Conservation (phyloP, 192 early-diverging fungal species). For the Geranomyces michiganensis region DNA sequence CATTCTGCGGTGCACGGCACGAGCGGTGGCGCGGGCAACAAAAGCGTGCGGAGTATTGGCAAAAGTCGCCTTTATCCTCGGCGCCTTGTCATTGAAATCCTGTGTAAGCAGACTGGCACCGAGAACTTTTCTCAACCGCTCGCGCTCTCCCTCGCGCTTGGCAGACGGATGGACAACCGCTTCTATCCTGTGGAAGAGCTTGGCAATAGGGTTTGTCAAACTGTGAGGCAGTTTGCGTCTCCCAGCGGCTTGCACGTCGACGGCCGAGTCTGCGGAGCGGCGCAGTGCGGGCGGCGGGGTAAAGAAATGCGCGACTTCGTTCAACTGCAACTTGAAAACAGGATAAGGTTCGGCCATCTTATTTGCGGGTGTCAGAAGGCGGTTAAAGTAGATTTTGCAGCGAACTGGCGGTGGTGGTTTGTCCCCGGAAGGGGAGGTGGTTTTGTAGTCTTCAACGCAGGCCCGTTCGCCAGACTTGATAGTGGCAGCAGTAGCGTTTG, state of each 20-base stretch:
- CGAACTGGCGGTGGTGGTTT: conserved; percentile 7
- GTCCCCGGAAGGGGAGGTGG: too few relatives aligned
- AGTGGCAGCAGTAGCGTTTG: too few relatives aligned
- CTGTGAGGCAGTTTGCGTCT: background rate
- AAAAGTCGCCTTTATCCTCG: conserved; percentile 8
- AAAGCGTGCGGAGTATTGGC: conserved; percentile 20
- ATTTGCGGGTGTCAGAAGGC: conserved; percentile 13
- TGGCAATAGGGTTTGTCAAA: background rate
- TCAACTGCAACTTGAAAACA: conserved; percentile 7
- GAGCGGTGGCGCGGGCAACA: background rate
- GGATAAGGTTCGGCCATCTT: conserved; percentile 25
- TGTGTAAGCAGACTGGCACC: conserved; percentile 13
- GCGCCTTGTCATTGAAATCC: conserved; percentile 13
- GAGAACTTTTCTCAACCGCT: background rate
- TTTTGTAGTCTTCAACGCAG: too few relatives aligned
- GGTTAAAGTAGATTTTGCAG: conserved; percentile 27
- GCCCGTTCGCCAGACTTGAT: too few relatives aligned
- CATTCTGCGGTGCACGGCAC: conserved; percentile 7
- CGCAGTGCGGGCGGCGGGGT: background rate
- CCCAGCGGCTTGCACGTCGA: background rate
- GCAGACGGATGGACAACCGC: background rate
- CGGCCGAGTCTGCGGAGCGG: background rate
- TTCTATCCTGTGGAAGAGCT: conserved; percentile 1
- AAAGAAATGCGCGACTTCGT: conserved; percentile 19
- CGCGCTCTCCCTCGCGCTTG: background rate